Evolutionary conservation across 2,329 filamentous ascomycete genomes (phyloP).

Genomic region (Cladosporium sp.): DNA sequence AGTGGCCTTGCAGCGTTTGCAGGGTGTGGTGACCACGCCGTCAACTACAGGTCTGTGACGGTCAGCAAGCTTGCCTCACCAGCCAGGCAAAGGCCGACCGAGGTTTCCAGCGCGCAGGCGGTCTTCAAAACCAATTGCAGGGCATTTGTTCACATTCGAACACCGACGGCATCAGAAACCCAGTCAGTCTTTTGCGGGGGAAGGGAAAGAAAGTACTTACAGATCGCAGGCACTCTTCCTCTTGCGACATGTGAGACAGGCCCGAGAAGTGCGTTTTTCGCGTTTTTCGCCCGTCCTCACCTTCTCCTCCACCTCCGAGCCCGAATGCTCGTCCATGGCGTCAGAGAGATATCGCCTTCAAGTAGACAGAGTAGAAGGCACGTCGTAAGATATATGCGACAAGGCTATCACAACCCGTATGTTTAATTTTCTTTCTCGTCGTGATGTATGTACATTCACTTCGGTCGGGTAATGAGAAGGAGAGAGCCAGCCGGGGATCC

Average conservation of each 20-base stretch:
- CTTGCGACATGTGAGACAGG: conserved; percentile 22
- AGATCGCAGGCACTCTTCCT: conserved; percentile 22
- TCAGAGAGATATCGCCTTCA: too few species aligned
- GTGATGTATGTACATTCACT: too few species aligned
- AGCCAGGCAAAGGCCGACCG: conserved; percentile 36
- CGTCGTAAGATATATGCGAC: not conserved
- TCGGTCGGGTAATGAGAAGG: too few species aligned
- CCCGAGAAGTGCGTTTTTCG: conserved; percentile 22
- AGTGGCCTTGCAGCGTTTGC: conserved; percentile 55
- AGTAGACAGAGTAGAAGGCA: not conserved
- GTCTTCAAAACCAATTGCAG: conserved; percentile 45
- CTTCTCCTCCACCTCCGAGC: conserved; percentile 10
- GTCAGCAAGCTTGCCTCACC: conserved; percentile 21
- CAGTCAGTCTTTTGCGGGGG: not conserved
- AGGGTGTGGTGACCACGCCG: conserved; percentile 50
- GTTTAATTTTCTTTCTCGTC: not conserved
- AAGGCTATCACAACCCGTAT: not conserved
- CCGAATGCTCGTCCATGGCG: not conserved
- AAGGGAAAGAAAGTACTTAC: conserved; percentile 10
- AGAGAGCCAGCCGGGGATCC: too few species aligned
- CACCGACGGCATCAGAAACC: not conserved
- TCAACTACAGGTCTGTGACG: conserved; percentile 38
- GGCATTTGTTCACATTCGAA: conserved; percentile 8
- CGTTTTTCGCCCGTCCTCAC: conserved; percentile 9
- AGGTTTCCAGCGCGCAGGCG: conserved; percentile 48